Percentiles rank a stretch among this genome's conserved stretches.
Evolutionary conservation across 1,284 basidiomycete species (phyloP).

Genomic region (Wolfiporia cocos): DNA sequence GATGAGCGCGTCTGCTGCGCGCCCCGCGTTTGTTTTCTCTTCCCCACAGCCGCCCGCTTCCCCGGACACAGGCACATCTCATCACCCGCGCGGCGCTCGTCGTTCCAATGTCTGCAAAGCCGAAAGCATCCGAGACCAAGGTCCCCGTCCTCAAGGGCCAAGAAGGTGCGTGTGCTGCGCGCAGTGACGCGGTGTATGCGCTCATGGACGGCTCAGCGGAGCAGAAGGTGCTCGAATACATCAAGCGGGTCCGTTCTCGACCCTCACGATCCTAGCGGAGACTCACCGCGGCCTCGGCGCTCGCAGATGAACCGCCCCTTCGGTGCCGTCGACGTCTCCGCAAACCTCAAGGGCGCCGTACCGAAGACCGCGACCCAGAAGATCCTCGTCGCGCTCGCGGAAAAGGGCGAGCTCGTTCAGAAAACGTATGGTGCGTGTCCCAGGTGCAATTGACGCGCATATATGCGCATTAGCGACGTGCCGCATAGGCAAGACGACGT

Average conservation of each 20-base stretch:
- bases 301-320: slow-evolving; percentile 69
- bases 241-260: slow-evolving; percentile 55
- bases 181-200: neutral
- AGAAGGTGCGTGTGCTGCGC: slow-evolving; percentile 40
- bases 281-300: no score
- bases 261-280: slow-evolving; percentile 1
- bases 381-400: slow-evolving; percentile 70
- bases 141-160: slow-evolving; percentile 62
- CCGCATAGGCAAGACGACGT: slow-evolving; percentile 64
- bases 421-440: slow-evolving; percentile 68
- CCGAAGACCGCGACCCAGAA: slow-evolving; percentile 80
- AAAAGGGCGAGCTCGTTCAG: slow-evolving; percentile 68
- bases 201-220: slow-evolving; percentile 43
- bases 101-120: slow-evolving; percentile 24
- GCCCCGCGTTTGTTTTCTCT: neutral
- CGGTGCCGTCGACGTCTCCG: slow-evolving; percentile 80
- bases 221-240: slow-evolving; percentile 65
- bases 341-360: slow-evolving; percentile 82
- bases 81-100: no score
- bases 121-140: slow-evolving; percentile 43
- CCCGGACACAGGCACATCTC: no score
- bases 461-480: slow-evolving; percentile 1
- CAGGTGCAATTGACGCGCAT: neutral
- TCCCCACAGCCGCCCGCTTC: no score
- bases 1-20: neutral